phyloP scores from a whole-genome alignment of 805 yeast genomes.

The Candida odintsovae region DNA sequence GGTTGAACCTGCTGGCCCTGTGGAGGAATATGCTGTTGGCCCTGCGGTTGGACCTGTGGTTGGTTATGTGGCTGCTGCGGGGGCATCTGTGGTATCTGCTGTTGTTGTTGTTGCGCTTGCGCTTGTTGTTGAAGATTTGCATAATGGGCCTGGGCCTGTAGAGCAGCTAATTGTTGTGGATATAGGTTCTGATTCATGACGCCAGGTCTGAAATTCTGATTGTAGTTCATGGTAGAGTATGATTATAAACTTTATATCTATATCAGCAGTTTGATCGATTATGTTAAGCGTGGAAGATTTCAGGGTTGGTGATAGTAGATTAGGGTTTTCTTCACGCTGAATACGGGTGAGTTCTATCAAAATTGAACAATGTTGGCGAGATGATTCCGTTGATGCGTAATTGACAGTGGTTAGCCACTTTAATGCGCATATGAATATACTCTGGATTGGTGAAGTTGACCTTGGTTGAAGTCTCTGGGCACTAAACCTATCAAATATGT shows the following conservation, averaged over 20 bases:
- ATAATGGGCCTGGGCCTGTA: slow-evolving; percentile 13
- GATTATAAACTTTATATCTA: background rate
- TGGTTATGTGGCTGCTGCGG: slow-evolving; percentile 1
- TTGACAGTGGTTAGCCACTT: background rate
- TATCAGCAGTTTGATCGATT: background rate
- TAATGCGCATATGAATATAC: background rate
- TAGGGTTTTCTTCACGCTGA: too few species aligned
- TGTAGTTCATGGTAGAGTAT: slow-evolving; percentile 1
- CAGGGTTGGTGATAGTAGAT: background rate
- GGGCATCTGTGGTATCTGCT: slow-evolving; percentile 1
- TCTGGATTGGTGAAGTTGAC: background rate
- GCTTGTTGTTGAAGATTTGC: slow-evolving; percentile 11
- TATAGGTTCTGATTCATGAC: slow-evolving; percentile 5
- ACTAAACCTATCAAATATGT: background rate
- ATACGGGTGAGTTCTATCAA: too few species aligned
- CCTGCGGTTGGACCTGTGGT: background rate
- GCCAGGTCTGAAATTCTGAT: slow-evolving; percentile 1
- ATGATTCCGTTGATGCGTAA: background rate
- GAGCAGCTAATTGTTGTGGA: slow-evolving; percentile 14
- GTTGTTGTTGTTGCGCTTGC: slow-evolving; percentile 8
- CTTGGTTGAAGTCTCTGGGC: background rate
- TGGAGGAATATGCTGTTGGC: slow-evolving; percentile 1
- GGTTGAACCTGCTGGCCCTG: background rate
- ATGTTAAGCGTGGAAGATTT: too few species aligned
- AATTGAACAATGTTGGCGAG: background rate